Evolutionary conservation across 2,329 filamentous ascomycete genomes (phyloP).

Genomic region (Fusarium annulatum): DNA sequence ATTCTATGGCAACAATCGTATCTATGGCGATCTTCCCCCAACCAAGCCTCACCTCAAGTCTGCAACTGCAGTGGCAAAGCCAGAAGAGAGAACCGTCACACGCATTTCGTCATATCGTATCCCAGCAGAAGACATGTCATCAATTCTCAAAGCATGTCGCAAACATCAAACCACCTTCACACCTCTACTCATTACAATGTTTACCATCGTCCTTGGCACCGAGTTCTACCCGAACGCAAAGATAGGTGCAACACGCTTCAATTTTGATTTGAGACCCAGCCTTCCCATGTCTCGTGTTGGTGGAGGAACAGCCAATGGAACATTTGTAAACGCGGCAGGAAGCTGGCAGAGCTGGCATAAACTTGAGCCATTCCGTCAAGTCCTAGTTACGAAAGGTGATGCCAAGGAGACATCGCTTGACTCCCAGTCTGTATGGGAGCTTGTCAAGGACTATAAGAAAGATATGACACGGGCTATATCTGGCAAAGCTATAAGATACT

Average conservation of each 20-base stretch:
- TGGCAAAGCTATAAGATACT: neutral
- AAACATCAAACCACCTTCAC: conserved; percentile 37
- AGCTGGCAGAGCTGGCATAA: conserved; percentile 12
- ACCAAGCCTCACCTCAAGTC: neutral
- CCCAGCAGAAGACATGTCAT: conserved; percentile 1
- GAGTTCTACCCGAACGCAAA: conserved; percentile 41
- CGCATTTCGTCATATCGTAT: conserved; percentile 20
- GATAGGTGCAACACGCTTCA: conserved; percentile 24
- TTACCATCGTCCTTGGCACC: conserved; percentile 20
- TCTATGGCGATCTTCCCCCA: neutral
- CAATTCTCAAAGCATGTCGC: conserved; percentile 33
- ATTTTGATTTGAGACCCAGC: conserved; percentile 10
- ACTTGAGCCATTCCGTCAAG: neutral
- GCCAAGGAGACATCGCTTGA: neutral
- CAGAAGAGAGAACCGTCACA: conserved; percentile 15
- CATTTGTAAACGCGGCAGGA: neutral
- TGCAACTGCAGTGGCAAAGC: neutral
- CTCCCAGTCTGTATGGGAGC: neutral
- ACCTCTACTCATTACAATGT: conserved; percentile 30
- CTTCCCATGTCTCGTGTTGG: neutral
- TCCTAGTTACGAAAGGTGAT: neutral
- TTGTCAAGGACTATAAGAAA: conserved; percentile 9
- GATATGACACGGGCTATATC: neutral
- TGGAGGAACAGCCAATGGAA: neutral
- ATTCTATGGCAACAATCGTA: neutral